Evolutionary conservation across 345 rosid genomes (phyloP).

Genomic region (Turritis glabra): DNA sequence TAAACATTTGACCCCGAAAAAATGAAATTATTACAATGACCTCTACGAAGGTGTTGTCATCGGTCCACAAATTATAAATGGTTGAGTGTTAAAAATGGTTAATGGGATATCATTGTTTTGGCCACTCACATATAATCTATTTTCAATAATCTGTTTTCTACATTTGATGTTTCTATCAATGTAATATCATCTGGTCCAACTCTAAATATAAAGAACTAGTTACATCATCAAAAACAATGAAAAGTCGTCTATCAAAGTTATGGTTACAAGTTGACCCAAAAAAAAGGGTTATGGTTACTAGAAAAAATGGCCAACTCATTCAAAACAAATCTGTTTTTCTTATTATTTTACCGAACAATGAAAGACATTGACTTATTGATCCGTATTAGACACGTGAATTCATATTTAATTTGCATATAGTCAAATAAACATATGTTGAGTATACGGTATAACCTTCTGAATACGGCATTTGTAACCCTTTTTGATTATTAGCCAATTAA

Average conservation of each 20-base stretch:
- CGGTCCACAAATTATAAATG: not conserved
- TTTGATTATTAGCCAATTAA: not conserved
- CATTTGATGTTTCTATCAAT: not conserved
- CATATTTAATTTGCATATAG: not conserved
- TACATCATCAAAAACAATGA: not conserved
- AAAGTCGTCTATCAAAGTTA: constrained; percentile 10
- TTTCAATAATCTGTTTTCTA: not conserved
- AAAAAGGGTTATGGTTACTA: not conserved
- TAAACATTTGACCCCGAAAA: not conserved
- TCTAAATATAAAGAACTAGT: not conserved
- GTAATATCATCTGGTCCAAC: not conserved
- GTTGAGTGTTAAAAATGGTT: not conserved
- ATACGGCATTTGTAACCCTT: constrained; percentile 12
- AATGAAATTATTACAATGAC: not conserved
- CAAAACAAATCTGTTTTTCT: constrained; percentile 3
- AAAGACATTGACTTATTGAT: too few species aligned
- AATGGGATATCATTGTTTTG: not conserved
- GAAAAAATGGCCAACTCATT: not conserved
- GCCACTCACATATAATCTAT: not conserved
- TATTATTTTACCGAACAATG: not conserved
- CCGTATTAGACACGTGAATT: not conserved
- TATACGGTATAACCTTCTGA: not conserved
- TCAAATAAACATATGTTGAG: not conserved
- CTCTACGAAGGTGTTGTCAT: not conserved
- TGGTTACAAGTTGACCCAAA: constrained; percentile 9